These are phyloP conservation scores for Phytophthora ramorum DNA, from an alignment of 352 stramenopile species.

Conservation along the genomic window DNA sequence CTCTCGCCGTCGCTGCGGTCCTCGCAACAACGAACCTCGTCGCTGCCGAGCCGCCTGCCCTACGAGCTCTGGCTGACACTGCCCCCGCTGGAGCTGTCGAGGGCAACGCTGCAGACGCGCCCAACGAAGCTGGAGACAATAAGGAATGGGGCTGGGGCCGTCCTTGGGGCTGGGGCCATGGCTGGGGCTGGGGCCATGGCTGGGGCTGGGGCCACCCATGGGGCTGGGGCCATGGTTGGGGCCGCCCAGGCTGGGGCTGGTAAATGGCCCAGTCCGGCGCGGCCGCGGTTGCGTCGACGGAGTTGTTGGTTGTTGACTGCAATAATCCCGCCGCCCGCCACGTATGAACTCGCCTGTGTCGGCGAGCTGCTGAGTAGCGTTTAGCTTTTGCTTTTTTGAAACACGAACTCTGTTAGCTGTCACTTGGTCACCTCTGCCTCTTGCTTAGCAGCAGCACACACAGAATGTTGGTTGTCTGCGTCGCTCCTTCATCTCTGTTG, in stretches of 20 bases:
- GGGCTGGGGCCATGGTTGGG: conserved; percentile 9
- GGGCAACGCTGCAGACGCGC: conserved; percentile 3
- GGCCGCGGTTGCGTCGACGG: background rate
- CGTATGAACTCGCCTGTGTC: conserved; percentile 6
- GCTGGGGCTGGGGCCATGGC: conserved; percentile 11
- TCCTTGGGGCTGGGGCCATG: conserved; percentile 11
- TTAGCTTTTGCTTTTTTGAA: conserved; percentile 11
- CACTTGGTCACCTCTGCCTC: background rate
- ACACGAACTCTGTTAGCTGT: conserved; percentile 10
- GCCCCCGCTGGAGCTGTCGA: conserved; percentile 1
- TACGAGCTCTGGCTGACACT: conserved; percentile 30
- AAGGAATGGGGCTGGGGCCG: conserved; percentile 18
- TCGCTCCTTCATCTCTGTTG: background rate
- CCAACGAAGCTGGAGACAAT: conserved; percentile 16
- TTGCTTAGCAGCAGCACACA: too few relatives aligned
- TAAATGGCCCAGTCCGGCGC: conserved; percentile 6
- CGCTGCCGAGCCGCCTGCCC: conserved; percentile 21
- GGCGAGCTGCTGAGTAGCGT: conserved; percentile 15
- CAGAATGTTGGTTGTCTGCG: too few relatives aligned
- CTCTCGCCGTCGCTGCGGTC: conserved; percentile 22
- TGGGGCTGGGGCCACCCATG: conserved; percentile 4
- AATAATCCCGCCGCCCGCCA: background rate
- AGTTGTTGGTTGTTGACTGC: background rate
- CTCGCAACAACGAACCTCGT: conserved; percentile 21
- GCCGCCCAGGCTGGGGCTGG: conserved; percentile 5